A percentile compares a stretch with the other conserved stretches of the same genome.
Conservation (phyloP, 257 asterid species). For the Fraxinus excelsior region DNA sequence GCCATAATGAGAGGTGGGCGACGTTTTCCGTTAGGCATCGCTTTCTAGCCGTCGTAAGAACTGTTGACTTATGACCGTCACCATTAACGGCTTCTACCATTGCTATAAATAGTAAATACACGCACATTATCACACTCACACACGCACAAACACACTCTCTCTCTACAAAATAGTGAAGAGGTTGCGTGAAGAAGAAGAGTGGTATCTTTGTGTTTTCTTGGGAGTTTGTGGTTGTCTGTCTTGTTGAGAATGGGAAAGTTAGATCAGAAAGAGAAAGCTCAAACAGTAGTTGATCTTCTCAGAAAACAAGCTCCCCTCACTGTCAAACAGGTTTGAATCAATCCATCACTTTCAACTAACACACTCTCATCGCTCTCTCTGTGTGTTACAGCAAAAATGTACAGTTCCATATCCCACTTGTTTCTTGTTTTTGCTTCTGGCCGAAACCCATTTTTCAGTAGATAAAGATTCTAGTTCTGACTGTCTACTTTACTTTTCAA, state of each 20-base stretch:
- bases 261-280: conserved; percentile 62
- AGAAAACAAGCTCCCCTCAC: conserved; percentile 81
- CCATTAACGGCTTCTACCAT: conserved; percentile 51
- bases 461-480: not conserved
- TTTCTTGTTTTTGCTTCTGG: not conserved
- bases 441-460: not conserved
- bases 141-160: conserved; percentile 22
- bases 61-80: conserved; percentile 18
- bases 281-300: conserved; percentile 67
- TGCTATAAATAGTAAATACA: conserved; percentile 54
- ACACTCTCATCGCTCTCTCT: not conserved
- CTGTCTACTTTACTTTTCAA: too few relatives aligned
- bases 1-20: conserved; percentile 26
- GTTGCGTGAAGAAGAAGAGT: conserved; percentile 75
- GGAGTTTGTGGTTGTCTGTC: conserved; percentile 11
- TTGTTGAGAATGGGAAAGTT: conserved; percentile 62
- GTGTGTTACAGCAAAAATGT: not conserved
- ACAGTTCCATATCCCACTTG: not conserved
- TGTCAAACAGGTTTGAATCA: conserved; percentile 67
- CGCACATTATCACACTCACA: conserved; percentile 14
- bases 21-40: conserved; percentile 43
- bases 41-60: conserved; percentile 38
- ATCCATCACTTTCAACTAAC: conserved; percentile 12
- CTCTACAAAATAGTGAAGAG: conserved; percentile 27
- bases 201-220: conserved; percentile 60